phyloP scores from a whole-genome alignment of 306 rosid genomes.

The Sindora glabra region DNA sequence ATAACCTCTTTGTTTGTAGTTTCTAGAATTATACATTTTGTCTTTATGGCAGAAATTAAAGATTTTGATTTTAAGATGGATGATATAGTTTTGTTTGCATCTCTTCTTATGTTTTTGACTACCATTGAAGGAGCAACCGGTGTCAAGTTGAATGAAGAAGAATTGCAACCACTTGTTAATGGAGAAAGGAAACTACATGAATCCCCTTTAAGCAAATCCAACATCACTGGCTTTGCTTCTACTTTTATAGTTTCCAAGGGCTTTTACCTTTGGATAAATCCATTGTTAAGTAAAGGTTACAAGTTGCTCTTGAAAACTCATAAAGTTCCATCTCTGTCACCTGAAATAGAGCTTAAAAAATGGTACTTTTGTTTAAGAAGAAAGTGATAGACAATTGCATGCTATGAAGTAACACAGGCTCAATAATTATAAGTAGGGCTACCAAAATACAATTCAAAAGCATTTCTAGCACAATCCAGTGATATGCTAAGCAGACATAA shows the following conservation, averaged over 20 bases:
- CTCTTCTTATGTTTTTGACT: constrained; percentile 42
- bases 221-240: constrained; percentile 66
- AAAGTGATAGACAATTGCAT: too few relatives aligned
- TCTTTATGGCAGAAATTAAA: constrained; percentile 11
- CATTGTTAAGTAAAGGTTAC: constrained; percentile 73
- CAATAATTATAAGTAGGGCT: background rate
- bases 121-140: constrained; percentile 65
- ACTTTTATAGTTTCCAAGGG: constrained; percentile 64
- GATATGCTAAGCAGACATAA: background rate
- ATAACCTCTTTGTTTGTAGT: constrained; percentile 41
- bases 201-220: constrained; percentile 19
- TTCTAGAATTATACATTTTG: constrained; percentile 60
- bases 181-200: constrained; percentile 26
- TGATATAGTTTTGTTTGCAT: constrained; percentile 45
- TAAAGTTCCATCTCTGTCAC: constrained; percentile 65
- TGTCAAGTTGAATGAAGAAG: constrained; percentile 24
- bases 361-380: constrained; percentile 52
- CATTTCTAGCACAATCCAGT: background rate
- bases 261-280: constrained; percentile 90
- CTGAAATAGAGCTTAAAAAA: constrained; percentile 60
- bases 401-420: too few relatives aligned
- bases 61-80: constrained; percentile 39
- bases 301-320: constrained; percentile 49
- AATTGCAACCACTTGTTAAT: background rate
- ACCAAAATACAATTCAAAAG: background rate